Evolutionary conservation across 257 asterid species (phyloP).

Genomic region (Oldenlandia corymbosa): DNA sequence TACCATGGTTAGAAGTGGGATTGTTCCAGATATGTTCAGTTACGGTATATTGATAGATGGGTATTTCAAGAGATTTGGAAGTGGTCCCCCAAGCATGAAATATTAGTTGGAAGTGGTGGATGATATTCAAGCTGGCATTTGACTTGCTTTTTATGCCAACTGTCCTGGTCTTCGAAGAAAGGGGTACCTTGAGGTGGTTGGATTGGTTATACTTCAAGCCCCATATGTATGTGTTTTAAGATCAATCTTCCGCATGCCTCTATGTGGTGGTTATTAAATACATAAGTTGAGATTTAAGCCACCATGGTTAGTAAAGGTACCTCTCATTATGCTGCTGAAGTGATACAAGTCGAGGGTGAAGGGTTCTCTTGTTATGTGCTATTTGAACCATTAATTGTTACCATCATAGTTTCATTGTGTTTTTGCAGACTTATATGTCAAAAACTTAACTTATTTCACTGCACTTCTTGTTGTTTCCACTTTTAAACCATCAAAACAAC

Average conservation of each 20-base stretch:
- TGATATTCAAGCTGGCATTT: no score
- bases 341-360: no score
- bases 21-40: slow-evolving; percentile 16
- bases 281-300: background rate
- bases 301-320: no score
- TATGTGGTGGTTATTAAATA: background rate
- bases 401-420: no score
- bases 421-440: background rate
- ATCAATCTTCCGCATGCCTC: background rate
- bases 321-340: no score
- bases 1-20: slow-evolving; percentile 10
- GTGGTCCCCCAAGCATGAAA: slow-evolving; percentile 8
- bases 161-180: background rate
- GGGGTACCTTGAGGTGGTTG: background rate
- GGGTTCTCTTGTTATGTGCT: no score
- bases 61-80: slow-evolving; percentile 23
- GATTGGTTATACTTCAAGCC: slow-evolving; percentile 3
- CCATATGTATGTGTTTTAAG: background rate
- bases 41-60: slow-evolving; percentile 29
- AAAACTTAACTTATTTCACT: no score
- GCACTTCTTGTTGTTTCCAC: no score
- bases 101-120: background rate
- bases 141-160: background rate
- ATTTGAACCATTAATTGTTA: no score
- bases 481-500: no score